These are phyloP conservation scores for Diaporthe citriasiana DNA, from an alignment of 2,329 filamentous ascomycete genomes.

Conservation along the genomic window DNA sequence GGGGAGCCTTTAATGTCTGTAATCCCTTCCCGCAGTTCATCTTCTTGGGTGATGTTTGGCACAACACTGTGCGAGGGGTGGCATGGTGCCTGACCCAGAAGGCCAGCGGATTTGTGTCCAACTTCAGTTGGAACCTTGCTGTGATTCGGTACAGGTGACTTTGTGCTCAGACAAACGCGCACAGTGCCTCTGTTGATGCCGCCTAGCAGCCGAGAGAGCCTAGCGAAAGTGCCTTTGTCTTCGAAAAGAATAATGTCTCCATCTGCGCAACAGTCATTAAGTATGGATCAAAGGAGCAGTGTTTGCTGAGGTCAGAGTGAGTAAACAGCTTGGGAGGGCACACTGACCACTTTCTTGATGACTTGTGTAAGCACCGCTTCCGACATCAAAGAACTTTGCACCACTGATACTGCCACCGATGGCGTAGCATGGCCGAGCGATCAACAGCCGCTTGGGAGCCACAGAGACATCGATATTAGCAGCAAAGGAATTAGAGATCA, in stretches of 20 bases:
- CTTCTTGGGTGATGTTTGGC: not conserved
- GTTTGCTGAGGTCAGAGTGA: too few relatives aligned
- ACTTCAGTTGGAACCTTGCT: not conserved
- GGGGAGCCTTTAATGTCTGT: not conserved
- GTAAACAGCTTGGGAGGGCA: not conserved
- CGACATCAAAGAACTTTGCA: slow-evolving; percentile 5
- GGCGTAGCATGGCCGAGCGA: slow-evolving; percentile 13
- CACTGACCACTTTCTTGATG: not conserved
- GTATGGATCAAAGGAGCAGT: not conserved
- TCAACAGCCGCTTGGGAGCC: not conserved
- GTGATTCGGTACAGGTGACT: not conserved
- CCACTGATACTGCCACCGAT: not conserved
- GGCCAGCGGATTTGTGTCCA: not conserved
- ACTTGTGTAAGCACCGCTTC: not conserved
- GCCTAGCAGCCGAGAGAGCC: not conserved
- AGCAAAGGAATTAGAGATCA: not conserved
- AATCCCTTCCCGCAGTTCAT: not conserved
- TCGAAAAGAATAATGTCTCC: not conserved
- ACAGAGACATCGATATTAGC: not conserved
- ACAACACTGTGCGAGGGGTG: not conserved
- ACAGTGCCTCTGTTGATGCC: not conserved
- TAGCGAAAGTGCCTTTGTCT: not conserved
- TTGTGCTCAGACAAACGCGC: not conserved
- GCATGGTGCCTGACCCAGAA: not conserved
- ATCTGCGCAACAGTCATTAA: not conserved